Conservation (phyloP, 495 filamentous ascomycete genomes). For the Aspergillus heteromorphus region DNA sequence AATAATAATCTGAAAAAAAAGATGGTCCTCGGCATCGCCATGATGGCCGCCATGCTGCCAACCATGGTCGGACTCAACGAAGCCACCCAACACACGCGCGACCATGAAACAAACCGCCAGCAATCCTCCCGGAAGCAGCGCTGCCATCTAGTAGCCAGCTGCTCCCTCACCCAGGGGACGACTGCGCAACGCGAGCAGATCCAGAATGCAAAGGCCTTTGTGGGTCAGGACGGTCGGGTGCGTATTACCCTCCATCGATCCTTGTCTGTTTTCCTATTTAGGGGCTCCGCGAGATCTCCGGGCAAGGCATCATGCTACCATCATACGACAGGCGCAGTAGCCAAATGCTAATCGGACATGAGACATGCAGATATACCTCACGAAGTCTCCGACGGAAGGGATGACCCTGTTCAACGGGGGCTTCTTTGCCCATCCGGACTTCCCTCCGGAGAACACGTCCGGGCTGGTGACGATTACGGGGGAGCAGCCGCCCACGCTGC, state of each 20-base stretch:
- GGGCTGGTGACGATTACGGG: conserved; percentile 24
- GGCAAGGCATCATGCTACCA: neutral
- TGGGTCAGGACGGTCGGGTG: conserved; percentile 25
- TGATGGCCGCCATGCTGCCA: conserved; percentile 30
- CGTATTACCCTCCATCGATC: neutral
- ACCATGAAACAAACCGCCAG: conserved; percentile 21
- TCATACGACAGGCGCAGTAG: neutral
- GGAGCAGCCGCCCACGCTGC: conserved; percentile 20
- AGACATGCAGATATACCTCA: conserved; percentile 22
- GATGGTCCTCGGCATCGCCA: conserved; percentile 25
- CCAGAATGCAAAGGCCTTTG: conserved; percentile 23
- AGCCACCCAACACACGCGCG: conserved; percentile 16
- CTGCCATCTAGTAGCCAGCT: conserved; percentile 19
- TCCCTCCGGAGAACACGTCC: conserved; percentile 17
- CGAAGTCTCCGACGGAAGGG: conserved; percentile 15
- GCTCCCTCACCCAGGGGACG: conserved; percentile 16
- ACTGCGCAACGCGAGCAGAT: conserved; percentile 16
- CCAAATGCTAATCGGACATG: neutral
- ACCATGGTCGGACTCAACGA: conserved; percentile 27
- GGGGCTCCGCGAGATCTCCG: no score
- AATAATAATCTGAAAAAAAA: no score
- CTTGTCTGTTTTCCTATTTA: neutral
- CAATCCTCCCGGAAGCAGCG: conserved; percentile 19
- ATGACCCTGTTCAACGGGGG: conserved; percentile 25
- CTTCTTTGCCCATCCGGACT: conserved; percentile 23